Evolutionary conservation across 257 asterid species (phyloP).

Genomic region (Solanum piurae): DNA sequence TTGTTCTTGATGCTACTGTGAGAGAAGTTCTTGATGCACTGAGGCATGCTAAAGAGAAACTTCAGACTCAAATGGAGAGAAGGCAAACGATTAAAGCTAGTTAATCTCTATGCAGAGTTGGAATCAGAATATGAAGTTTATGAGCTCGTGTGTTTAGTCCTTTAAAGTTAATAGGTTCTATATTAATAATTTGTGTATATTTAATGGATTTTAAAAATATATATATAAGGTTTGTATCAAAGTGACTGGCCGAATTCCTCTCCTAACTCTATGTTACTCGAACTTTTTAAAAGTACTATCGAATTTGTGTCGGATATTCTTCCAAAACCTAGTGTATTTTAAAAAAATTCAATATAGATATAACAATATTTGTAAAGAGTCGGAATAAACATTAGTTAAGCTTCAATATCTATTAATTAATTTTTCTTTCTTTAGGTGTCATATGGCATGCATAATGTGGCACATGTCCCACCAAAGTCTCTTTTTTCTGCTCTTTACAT

Average conservation of each 20-base stretch:
- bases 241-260: too few relatives aligned
- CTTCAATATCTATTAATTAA: neutral
- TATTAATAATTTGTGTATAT: neutral
- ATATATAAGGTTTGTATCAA: neutral
- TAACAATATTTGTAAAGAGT: neutral
- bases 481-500: neutral
- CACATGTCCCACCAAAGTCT: neutral
- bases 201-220: neutral
- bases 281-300: neutral
- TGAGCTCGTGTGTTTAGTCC: neutral
- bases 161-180: neutral
- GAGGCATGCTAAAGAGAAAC: constrained; percentile 46
- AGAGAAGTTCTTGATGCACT: constrained; percentile 46
- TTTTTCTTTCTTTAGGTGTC: neutral
- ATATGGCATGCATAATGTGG: neutral
- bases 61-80: constrained; percentile 51
- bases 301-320: neutral
- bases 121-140: neutral
- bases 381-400: neutral
- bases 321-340: neutral
- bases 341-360: neutral
- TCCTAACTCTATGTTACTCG: neutral
- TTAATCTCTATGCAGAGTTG: neutral
- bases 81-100: constrained; percentile 37
- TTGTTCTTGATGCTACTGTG: constrained; percentile 56